phyloP scores from a whole-genome alignment of 23 red algal genomes.

The Gracilaria domingensis region DNA sequence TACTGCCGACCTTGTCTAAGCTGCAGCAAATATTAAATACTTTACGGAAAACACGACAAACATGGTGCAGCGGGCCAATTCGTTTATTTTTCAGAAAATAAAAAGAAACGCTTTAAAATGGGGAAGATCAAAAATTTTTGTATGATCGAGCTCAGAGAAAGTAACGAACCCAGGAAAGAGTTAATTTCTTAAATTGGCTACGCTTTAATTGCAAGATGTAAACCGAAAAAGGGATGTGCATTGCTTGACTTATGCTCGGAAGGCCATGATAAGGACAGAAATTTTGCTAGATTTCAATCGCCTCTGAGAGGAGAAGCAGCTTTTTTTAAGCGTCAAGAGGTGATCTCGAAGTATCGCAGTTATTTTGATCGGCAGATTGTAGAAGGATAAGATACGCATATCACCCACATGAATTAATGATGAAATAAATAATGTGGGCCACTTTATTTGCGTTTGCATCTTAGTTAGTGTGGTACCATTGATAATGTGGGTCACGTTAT shows the following conservation, averaged over 20 bases:
- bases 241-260: not conserved
- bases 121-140: not conserved
- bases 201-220: not conserved
- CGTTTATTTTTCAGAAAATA: constrained; percentile 42
- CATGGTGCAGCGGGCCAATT: constrained; percentile 22
- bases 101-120: constrained; percentile 30
- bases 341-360: too few species aligned
- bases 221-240: not conserved
- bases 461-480: too few species aligned
- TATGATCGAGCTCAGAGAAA: not conserved
- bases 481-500: too few species aligned
- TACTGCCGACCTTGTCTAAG: not conserved
- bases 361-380: too few species aligned
- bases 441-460: too few species aligned
- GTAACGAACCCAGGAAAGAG: constrained; percentile 34
- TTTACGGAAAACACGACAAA: constrained; percentile 20
- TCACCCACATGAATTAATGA: too few species aligned
- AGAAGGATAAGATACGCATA: too few species aligned
- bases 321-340: too few species aligned
- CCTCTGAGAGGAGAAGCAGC: too few species aligned
- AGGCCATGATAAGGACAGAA: too few species aligned
- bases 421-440: too few species aligned
- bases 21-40: not conserved
- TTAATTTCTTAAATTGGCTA: constrained; percentile 24
- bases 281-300: too few species aligned